phyloP scores from a whole-genome alignment of 345 rosid genomes.

The Brassica juncea region DNA sequence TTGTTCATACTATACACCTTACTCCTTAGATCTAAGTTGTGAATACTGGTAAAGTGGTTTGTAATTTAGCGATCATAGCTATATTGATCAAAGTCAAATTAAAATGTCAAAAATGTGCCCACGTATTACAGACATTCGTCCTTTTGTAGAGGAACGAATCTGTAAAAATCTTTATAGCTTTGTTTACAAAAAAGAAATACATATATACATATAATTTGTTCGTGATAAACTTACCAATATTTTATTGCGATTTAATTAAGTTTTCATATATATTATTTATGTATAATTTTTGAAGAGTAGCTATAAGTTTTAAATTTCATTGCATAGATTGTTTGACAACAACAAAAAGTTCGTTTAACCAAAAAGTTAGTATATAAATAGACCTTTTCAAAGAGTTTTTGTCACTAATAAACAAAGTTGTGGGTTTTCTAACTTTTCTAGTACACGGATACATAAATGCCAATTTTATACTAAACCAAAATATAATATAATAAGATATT shows the following conservation, averaged over 20 bases:
- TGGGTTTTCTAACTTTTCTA: background rate
- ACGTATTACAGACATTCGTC: background rate
- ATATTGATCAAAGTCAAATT: slow-evolving; percentile 4
- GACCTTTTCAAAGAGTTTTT: background rate
- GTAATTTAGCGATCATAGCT: background rate
- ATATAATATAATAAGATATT: background rate
- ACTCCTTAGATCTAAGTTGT: background rate
- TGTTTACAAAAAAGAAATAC: background rate
- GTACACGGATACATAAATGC: background rate
- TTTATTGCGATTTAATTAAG: background rate
- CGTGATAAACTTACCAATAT: background rate
- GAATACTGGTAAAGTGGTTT: background rate
- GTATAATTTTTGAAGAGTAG: background rate
- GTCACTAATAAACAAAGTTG: background rate
- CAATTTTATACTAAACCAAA: background rate
- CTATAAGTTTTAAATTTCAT: background rate
- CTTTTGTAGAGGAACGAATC: background rate
- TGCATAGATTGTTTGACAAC: background rate
- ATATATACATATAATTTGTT: background rate
- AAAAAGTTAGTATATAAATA: too few species aligned
- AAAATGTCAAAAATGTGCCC: background rate
- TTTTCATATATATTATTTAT: background rate
- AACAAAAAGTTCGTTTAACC: background rate
- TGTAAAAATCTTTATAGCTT: background rate
- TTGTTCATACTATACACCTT: slow-evolving; percentile 25